A percentile compares a stretch with the other conserved stretches of the same genome.
Conservation (phyloP, 345 rosid genomes). For the Dipteronia sinensis region DNA sequence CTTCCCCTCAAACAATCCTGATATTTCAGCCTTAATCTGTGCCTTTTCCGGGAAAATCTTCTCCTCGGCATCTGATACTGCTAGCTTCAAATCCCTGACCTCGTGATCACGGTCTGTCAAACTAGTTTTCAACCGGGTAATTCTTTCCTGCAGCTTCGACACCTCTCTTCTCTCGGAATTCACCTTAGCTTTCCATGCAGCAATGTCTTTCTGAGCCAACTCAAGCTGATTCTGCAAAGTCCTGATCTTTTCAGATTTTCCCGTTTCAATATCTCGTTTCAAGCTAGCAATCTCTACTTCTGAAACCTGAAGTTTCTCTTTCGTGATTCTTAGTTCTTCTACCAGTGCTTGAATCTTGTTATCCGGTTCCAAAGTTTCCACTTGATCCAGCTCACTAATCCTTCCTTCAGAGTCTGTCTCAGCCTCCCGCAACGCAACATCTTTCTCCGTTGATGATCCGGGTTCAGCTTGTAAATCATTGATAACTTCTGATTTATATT, state of each 20-base stretch:
- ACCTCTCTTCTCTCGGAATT: conserved; percentile 56
- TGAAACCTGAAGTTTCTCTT: conserved; percentile 55
- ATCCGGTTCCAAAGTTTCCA: conserved; percentile 24
- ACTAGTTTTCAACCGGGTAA: conserved; percentile 51
- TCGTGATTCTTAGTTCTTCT: conserved; percentile 59
- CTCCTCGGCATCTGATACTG: conserved; percentile 64
- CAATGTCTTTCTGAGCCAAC: conserved; percentile 51
- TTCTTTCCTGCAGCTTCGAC: conserved; percentile 60
- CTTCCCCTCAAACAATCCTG: conserved; percentile 50
- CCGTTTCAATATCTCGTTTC: conserved; percentile 46
- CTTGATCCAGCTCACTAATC: conserved; percentile 23
- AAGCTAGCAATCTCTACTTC: conserved; percentile 52
- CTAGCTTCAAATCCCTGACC: conserved; percentile 52
- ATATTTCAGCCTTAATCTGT: conserved; percentile 61
- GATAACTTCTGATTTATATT: conserved; percentile 33
- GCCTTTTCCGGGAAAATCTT: conserved; percentile 67
- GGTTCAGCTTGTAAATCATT: conserved; percentile 35
- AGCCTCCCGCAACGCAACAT: conserved; percentile 24
- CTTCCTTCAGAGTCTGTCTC: conserved; percentile 27
- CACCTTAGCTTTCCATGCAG: conserved; percentile 48
- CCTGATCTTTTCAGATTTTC: conserved; percentile 31
- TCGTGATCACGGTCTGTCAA: conserved; percentile 74
- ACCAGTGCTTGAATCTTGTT: conserved; percentile 37
- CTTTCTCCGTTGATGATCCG: conserved; percentile 27
- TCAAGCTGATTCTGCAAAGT: conserved; percentile 48